Conservation (phyloP, 306 rosid genomes). For the Fragaria iinumae region DNA sequence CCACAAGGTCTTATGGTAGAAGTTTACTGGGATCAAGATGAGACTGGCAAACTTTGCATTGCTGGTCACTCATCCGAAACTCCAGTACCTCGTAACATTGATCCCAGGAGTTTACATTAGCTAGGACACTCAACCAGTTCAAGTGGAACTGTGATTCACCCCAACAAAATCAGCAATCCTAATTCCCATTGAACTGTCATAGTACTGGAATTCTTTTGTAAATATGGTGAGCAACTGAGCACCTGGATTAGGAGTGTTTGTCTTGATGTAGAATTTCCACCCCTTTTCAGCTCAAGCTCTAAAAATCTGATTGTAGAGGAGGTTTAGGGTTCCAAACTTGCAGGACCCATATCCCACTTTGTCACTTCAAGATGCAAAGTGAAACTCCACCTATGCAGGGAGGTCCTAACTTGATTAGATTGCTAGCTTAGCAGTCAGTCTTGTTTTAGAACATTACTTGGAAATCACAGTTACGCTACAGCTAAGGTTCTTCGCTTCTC, state of each 20-base stretch:
- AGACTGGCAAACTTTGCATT: slow-evolving; percentile 67
- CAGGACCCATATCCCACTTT: neutral
- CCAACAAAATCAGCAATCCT: neutral
- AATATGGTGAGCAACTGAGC: neutral
- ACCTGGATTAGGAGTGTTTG: neutral
- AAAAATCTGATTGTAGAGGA: neutral
- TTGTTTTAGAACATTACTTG: neutral
- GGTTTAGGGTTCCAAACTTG: neutral
- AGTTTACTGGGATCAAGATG: slow-evolving; percentile 88
- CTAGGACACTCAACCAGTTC: neutral
- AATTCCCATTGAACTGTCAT: neutral
- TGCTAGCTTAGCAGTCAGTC: neutral
- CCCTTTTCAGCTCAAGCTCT: neutral
- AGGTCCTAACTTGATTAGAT: neutral
- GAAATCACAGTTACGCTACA: neutral
- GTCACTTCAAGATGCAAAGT: neutral
- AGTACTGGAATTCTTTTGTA: neutral
- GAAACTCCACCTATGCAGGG: neutral
- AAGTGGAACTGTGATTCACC: neutral
- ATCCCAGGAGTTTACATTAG: neutral
- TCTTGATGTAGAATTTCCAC: neutral
- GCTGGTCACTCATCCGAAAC: slow-evolving; percentile 61
- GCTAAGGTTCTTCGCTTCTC: neutral
- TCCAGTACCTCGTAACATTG: slow-evolving; percentile 44
- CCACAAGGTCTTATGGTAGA: slow-evolving; percentile 79